Evolutionary conservation across 2,329 filamentous ascomycete species (phyloP), one percentile per base, ranked within the genome.

Genomic region (Madurella mycetomatis): DNA sequence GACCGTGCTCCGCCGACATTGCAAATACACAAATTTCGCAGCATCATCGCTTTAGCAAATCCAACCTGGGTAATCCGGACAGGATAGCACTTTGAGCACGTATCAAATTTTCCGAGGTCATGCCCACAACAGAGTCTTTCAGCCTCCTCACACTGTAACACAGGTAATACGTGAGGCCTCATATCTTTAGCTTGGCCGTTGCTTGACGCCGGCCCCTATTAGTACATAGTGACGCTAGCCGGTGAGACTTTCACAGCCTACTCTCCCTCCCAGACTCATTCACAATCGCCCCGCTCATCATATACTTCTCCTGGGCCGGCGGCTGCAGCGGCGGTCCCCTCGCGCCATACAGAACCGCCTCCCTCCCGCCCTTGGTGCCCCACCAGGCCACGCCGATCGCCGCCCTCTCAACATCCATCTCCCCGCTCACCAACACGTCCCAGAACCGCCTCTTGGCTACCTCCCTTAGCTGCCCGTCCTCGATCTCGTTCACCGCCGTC

Each of bases 391-490:
- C 87, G 47, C 87, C 90, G 32, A 88, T 79, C 41, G 86, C 83
- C 7, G 89, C 86, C 56, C 90, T 80, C 67, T 95, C 88, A 19
- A 95, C 86, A 70, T 96, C 91, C 83, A 96, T 87, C 72, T 95
- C 90, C 3, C 90, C 90, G 62, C 81, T 85, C 41, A 85, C 85
- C 9, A 96, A 72, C 2, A 90, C 80, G 54, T 94, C 85, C 85
- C 88, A 91, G 69, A 95, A 87, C 47, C 90, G 77, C 59, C 83
- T 79, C 65, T 85, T 84, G 39, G 85, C 88, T 2, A 76, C 73
- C 45, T 84, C 79, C 42, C 84, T 78, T 75, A 92, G 82, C 4
- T 64, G 69, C 0, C 76, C 70, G 58, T 90, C 84, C 2, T 75
- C 69, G 30, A 95, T 81, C 15, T 72, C 71, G 60, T 85, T 84